These are phyloP conservation scores for Coemansia sp. DNA, from an alignment of 371 early-diverging fungal species.

Conservation along the genomic window DNA sequence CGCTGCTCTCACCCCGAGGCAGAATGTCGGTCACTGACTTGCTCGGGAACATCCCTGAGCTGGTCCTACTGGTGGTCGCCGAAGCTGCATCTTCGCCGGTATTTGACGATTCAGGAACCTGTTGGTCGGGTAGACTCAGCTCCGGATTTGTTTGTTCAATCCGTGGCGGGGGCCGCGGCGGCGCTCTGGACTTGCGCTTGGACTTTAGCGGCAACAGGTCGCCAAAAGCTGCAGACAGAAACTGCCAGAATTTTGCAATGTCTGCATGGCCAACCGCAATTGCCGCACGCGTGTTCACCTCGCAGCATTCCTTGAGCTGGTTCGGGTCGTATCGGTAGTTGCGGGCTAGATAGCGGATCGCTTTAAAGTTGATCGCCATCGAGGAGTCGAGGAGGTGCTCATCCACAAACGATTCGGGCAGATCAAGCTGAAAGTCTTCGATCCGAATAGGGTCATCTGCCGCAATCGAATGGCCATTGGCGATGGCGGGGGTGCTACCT, in stretches of 20 bases:
- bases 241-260: constrained; percentile 47
- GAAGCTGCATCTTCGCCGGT: constrained; percentile 2
- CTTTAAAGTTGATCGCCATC: constrained; percentile 9
- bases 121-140: neutral
- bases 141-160: neutral
- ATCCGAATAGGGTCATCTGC: neutral
- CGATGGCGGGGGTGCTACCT: neutral
- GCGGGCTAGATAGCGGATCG: constrained; percentile 31
- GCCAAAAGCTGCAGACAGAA: constrained; percentile 41
- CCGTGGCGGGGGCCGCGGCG: neutral
- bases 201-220: constrained; percentile 36
- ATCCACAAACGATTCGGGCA: constrained; percentile 41
- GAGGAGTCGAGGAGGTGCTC: constrained; percentile 39
- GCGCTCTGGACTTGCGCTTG: constrained; percentile 1
- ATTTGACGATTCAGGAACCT: neutral
- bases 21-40: constrained; percentile 21
- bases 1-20: constrained; percentile 24
- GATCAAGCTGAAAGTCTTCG: constrained; percentile 19
- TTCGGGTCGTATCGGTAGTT: constrained; percentile 44
- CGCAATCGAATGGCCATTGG: neutral
- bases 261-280: constrained; percentile 12
- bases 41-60: constrained; percentile 45
- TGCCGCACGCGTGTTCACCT: constrained; percentile 29
- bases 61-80: constrained; percentile 31
- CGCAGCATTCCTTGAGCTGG: constrained; percentile 35